Percentiles rank a stretch among this genome's conserved stretches.
phyloP scores from a whole-genome alignment of 2,329 filamentous ascomycete species.

The Verruconis gallopava region DNA sequence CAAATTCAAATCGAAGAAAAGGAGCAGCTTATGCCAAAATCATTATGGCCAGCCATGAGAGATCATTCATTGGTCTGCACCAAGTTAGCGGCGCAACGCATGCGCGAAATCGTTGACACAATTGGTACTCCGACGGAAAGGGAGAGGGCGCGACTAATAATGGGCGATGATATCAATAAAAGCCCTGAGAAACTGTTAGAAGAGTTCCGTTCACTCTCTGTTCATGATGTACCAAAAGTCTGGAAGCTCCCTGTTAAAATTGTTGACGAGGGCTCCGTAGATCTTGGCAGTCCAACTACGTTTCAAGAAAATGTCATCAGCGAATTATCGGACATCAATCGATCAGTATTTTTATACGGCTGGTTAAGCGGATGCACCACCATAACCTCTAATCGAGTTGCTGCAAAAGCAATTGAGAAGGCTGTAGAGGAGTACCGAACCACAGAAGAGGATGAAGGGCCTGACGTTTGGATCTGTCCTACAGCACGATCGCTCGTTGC shows the following conservation, averaged over 20 bases:
- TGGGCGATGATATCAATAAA: conserved; percentile 33
- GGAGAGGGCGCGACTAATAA: conserved; percentile 43
- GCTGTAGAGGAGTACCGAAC: conserved; percentile 31
- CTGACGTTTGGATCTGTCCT: conserved; percentile 51
- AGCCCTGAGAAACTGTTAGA: conserved; percentile 16
- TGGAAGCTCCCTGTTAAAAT: conserved; percentile 50
- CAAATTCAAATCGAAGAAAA: conserved; percentile 53
- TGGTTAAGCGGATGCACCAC: conserved; percentile 54
- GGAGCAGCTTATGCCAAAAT: conserved; percentile 45
- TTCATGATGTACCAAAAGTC: conserved; percentile 39
- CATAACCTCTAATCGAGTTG: conserved; percentile 56
- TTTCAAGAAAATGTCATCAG: conserved; percentile 24
- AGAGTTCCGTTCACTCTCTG: conserved; percentile 32
- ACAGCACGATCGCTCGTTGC: conserved; percentile 54
- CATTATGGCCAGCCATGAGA: conserved; percentile 49
- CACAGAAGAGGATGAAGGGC: conserved; percentile 37
- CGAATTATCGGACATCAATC: conserved; percentile 48
- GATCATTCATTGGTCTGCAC: conserved; percentile 52
- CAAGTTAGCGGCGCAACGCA: conserved; percentile 48
- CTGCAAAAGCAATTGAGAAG: conserved; percentile 51
- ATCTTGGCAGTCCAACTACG: conserved; percentile 32
- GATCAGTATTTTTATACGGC: conserved; percentile 58
- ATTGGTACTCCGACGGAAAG: conserved; percentile 31
- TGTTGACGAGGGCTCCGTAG: conserved; percentile 31
- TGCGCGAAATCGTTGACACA: conserved; percentile 33